Base-by-base conservation (phyloP, 1,284 basidiomycete species). In the Sporisorium graminicola region DNA sequence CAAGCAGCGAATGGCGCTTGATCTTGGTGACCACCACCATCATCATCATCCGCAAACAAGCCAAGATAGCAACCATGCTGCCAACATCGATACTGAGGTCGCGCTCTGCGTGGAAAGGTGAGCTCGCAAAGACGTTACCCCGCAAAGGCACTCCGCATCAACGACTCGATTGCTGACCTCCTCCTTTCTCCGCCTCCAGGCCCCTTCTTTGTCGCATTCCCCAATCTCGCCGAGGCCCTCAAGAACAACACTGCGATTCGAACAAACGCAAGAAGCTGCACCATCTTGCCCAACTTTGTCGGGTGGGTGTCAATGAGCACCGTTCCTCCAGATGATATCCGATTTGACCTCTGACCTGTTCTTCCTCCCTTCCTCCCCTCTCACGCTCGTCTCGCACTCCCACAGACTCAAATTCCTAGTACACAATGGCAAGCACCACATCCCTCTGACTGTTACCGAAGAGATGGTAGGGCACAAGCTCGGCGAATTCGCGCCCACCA, bases 381-480 rank as follows among this genome's bases (percentile, higher is more conserved):
- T 35, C 31, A 18, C 16, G 29, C n/a, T n/a, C n/a, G n/a, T n/a
- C n/a, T n/a, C n/a, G n/a, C n/a, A n/a, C n/a, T n/a, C n/a, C n/a
- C n/a, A 35, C 74, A 83, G 83, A 6, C 88, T 95, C 50, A 91
- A 91, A 62, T 97, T 97, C 86, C 88, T 93, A 85, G 94, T 99
- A 0, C 94, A 98, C 87, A 98, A 98, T 80, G 96, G 96, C 50
- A 94, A 93, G 87, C 90, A 93, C 78, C 97, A 95, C 85, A 78
- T 92, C 14, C 94, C 95, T 0, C 91, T 99, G 37, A 87, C 89
- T 37, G 89, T 99, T 65, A 94, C 93, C 14, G 94, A 96, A 86
- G 95, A 98, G 86, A 98, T 98, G 95, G 94, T 99, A 2, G 96
- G 96, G 0, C 95, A 98, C 86, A 98, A 99, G 87, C 87, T 99